These are phyloP conservation scores for Xylariomycetidae sp. DNA, from an alignment of 2,329 filamentous ascomycete genomes.

Conservation along the genomic window DNA sequence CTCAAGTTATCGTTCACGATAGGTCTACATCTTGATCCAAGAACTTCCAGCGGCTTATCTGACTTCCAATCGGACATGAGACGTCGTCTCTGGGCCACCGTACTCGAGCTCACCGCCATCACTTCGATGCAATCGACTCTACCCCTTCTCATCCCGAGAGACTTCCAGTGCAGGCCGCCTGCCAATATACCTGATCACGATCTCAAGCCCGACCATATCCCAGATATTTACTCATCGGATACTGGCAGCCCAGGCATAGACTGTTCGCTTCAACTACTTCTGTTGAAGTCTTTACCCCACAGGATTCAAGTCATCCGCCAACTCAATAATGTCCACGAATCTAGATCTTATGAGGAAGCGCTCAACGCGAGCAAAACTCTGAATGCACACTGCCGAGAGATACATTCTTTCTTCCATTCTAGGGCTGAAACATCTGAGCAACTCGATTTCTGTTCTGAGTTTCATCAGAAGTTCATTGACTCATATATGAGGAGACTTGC, in stretches of 20 bases:
- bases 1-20: conserved; percentile 24
- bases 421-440: background rate
- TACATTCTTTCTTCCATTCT: conserved; percentile 13
- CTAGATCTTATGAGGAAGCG: conserved; percentile 10
- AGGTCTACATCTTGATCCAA: conserved; percentile 26
- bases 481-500: conserved; percentile 19
- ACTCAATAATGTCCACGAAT: conserved; percentile 12
- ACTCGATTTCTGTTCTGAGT: conserved; percentile 3
- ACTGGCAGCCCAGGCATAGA: conserved; percentile 10
- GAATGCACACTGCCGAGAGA: conserved; percentile 17
- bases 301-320: conserved; percentile 16
- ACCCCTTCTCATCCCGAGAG: conserved; percentile 12
- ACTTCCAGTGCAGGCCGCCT: conserved; percentile 13
- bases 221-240: background rate
- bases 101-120: conserved; percentile 20
- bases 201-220: background rate
- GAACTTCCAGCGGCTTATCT: conserved; percentile 12
- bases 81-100: conserved; percentile 24
- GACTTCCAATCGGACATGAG: conserved; percentile 21
- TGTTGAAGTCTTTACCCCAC: conserved; percentile 15
- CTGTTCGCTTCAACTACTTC: conserved; percentile 16
- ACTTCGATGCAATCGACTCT: conserved; percentile 18
- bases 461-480: conserved; percentile 21
- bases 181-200: conserved; percentile 17
- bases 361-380: conserved; percentile 11